Conservation (phyloP, 208 protist genomes). For the Vickermania spadyakhi region DNA sequence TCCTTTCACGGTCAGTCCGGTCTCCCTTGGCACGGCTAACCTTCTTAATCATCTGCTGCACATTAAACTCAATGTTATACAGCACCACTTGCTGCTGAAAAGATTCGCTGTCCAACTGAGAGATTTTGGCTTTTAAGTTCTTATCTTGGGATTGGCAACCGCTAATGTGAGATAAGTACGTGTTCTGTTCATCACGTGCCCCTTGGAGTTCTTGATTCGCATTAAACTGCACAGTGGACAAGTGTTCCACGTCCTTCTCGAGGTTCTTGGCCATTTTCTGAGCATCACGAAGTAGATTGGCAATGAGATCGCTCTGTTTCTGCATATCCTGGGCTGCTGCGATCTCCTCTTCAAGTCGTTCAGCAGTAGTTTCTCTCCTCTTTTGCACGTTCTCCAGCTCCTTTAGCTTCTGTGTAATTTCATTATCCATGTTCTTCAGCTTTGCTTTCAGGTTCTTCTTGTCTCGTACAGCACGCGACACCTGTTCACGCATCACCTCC, state of each 20-base stretch:
- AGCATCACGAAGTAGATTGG: slow-evolving; percentile 38
- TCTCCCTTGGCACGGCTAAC: slow-evolving; percentile 84
- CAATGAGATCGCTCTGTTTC: slow-evolving; percentile 49
- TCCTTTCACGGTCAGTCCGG: slow-evolving; percentile 87
- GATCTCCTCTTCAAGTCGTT: slow-evolving; percentile 30
- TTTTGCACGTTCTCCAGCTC: slow-evolving; percentile 23
- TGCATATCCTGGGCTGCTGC: slow-evolving; percentile 42
- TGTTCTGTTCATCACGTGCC: slow-evolving; percentile 47
- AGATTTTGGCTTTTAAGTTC: slow-evolving; percentile 77
- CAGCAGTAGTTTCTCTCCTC: slow-evolving; percentile 11
- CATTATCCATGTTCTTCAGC: slow-evolving; percentile 17
- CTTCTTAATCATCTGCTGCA: slow-evolving; percentile 94
- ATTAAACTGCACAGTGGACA: slow-evolving; percentile 79
- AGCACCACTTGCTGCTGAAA: slow-evolving; percentile 90
- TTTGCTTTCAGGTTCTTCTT: slow-evolving; percentile 17
- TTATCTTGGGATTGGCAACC: slow-evolving; percentile 79
- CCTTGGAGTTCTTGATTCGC: slow-evolving; percentile 73
- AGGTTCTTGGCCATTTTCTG: slow-evolving; percentile 38
- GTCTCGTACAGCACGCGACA: slow-evolving; percentile 39
- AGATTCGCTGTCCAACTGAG: slow-evolving; percentile 74
- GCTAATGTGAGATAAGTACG: slow-evolving; percentile 68
- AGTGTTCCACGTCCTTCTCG: slow-evolving; percentile 61
- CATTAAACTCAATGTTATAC: slow-evolving; percentile 92
- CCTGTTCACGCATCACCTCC: slow-evolving; percentile 49
- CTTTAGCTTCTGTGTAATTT: slow-evolving; percentile 21